A percentile compares a stretch with the other conserved stretches of the same genome.
phyloP scores from a whole-genome alignment of 139 green algal genomes.

The Tetratostichococcus sp. region DNA sequence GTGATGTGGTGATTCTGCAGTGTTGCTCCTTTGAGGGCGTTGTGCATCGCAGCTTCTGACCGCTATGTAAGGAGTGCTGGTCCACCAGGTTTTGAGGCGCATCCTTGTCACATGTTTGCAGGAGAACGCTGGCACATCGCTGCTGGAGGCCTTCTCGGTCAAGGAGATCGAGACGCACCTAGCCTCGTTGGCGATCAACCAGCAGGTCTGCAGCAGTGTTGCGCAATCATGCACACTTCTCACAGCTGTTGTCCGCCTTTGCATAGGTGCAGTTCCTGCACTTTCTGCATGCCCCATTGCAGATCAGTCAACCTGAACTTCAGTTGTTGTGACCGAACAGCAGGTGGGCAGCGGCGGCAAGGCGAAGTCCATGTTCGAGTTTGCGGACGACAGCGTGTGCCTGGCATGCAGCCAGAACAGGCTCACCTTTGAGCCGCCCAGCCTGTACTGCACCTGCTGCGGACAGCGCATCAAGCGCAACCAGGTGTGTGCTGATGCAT shows the following conservation, averaged over 20 bases:
- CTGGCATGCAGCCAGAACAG: conserved; percentile 71
- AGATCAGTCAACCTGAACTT: no score
- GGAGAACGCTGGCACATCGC: conserved; percentile 66
- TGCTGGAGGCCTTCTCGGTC: conserved; percentile 86
- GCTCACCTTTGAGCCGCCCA: conserved; percentile 91
- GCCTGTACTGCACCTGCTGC: conserved; percentile 90
- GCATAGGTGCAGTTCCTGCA: no score
- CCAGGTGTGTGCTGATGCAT: conserved; percentile 46
- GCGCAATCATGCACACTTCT: no score
- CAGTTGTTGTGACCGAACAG: no score
- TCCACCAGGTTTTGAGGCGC: no score
- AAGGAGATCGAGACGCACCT: conserved; percentile 80
- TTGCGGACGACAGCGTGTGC: conserved; percentile 60
- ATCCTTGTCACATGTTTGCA: conserved; percentile 2
- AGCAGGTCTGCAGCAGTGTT: no score
- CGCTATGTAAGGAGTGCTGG: no score
- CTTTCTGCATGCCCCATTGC: no score
- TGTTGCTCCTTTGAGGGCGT: no score
- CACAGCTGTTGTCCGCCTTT: no score
- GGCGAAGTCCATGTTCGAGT: conserved; percentile 2
- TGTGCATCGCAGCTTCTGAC: no score
- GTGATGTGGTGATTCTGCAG: no score
- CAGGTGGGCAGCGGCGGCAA: neutral
- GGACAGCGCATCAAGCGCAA: conserved; percentile 88
- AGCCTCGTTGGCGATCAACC: conserved; percentile 23